Evolutionary conservation across 75 land plant genomes (phyloP).

Genomic region (Adiantum capillusveneris): DNA sequence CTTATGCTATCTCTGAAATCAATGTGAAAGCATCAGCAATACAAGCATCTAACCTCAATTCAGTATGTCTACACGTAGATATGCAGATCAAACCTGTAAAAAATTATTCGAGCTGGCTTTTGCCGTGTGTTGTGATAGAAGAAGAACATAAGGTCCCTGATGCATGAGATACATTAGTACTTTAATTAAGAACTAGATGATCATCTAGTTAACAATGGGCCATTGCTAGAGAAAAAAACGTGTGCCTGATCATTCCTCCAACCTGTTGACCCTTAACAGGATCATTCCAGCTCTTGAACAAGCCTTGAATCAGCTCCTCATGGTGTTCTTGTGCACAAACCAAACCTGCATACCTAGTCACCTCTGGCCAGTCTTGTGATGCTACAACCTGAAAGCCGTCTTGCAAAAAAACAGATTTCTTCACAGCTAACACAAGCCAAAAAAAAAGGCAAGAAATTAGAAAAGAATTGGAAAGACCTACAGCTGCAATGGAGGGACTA

Average conservation of each 20-base stretch:
- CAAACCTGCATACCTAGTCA: constrained; percentile 89
- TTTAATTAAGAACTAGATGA: constrained; percentile 3
- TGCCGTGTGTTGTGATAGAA: constrained; percentile 71
- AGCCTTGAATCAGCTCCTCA: constrained; percentile 82
- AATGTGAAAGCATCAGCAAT: not conserved
- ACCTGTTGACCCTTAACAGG: constrained; percentile 58
- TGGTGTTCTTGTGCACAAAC: constrained; percentile 95
- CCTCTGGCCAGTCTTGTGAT: constrained; percentile 98
- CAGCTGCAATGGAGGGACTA: constrained; percentile 92
- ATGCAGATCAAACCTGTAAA: constrained; percentile 85
- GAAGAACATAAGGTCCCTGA: constrained; percentile 87
- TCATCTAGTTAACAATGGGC: no score
- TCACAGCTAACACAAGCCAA: no score
- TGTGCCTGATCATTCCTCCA: constrained; percentile 97
- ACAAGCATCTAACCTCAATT: not conserved
- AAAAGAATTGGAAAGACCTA: constrained; percentile 34
- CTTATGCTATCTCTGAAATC: constrained; percentile 83
- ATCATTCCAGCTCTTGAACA: constrained; percentile 77
- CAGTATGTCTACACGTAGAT: no score
- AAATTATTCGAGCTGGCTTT: constrained; percentile 85
- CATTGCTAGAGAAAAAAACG: no score
- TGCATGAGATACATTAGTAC: no score
- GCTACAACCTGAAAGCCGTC: constrained; percentile 91
- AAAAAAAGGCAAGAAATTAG: not conserved
- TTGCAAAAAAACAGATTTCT: no score